Evolutionary conservation across 108 stramenopile species (phyloP), one percentile per base, ranked within the genome.

Genomic region (Nannochloropsis oceanica): DNA sequence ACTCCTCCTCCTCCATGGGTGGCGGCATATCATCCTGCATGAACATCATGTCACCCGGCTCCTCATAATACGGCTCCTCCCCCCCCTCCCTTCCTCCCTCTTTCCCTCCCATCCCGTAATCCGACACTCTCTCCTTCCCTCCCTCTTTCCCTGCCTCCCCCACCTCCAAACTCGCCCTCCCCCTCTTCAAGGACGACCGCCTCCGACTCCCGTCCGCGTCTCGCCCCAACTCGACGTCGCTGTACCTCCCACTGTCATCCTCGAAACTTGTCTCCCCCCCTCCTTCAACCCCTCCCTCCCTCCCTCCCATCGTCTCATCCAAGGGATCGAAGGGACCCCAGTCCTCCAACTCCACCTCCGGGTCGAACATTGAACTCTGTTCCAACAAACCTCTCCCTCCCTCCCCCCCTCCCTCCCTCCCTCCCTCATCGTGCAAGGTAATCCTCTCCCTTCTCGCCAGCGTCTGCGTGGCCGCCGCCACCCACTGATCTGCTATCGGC

Each of bases 11-110:
- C 87, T 42, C 59, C 84, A 82, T 91, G 44, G 89, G 86, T 50
- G 87, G 84, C n/a, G 86, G 85, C 80, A 88, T 26, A 42, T 91
- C 90, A 50, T 92, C 91, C 44, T 90, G 88, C 24, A 25, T 25
- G 12, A 25, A n/a, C 44, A 25, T 84, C 25, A 34, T 80, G 22
- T 82, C 85, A 79, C 87, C 86, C 87, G 25, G 83, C 80, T 87
- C 86, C 27, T 84, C 84, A 13, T 84, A 79, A 83, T 44, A 24
- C 14, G 34, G 1, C 79, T 83, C 83, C 80, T 59, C 26, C 44
- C 14, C n/a, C 44, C 25, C 25, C 24, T 10, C 83, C n/a, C n/a
- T n/a, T 43, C 43, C 83, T 42, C 44, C 82, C 82, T 82, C 43
- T 20, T 13, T 43, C 46, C 13, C 18, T 11, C 25, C 82, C 13